These are phyloP conservation scores for Pleodorina starrii DNA, from an alignment of 139 green algal genomes.

Conservation along the genomic window DNA sequence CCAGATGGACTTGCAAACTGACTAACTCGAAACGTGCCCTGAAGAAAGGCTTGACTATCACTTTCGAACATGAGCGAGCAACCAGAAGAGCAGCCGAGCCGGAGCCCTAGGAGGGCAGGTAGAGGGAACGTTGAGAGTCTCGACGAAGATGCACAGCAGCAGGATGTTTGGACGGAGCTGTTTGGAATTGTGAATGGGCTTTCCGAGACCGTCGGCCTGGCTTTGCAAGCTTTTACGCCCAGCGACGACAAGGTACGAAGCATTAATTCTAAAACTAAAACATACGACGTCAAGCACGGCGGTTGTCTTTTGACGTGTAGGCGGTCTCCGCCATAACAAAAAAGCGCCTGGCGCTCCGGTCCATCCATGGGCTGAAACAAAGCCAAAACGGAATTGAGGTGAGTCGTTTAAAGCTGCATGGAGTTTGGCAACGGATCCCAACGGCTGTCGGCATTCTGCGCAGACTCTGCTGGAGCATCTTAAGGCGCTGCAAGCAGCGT, in stretches of 20 bases:
- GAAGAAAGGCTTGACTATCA: background rate
- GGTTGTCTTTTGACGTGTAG: slow-evolving; percentile 26
- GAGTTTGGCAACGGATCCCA: background rate
- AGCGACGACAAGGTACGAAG: slow-evolving; percentile 20
- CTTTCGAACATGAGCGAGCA: slow-evolving; percentile 6
- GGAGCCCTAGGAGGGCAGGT: background rate
- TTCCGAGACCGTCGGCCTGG: slow-evolving; percentile 20
- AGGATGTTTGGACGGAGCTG: slow-evolving; percentile 61
- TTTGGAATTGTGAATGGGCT: slow-evolving; percentile 51
- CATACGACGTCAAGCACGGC: too few relatives aligned
- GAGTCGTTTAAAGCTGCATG: background rate
- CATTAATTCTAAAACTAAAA: too few relatives aligned
- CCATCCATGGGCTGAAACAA: slow-evolving; percentile 46
- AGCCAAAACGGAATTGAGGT: slow-evolving; percentile 48
- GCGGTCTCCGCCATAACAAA: slow-evolving; percentile 62
- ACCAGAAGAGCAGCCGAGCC: background rate
- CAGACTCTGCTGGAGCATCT: slow-evolving; percentile 62
- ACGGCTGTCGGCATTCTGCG: background rate
- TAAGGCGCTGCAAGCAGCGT: slow-evolving; percentile 60
- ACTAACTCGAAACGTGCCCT: too few relatives aligned
- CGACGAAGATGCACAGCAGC: background rate
- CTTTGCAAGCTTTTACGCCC: slow-evolving; percentile 50
- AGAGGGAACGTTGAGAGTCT: background rate
- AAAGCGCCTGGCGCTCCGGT: slow-evolving; percentile 56
- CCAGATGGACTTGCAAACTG: too few relatives aligned